Percentiles rank a stretch among this genome's conserved stretches.
These are phyloP conservation scores for Davidsoniella eucalypti DNA, from an alignment of 2,329 filamentous ascomycete genomes.

Conservation along the genomic window DNA sequence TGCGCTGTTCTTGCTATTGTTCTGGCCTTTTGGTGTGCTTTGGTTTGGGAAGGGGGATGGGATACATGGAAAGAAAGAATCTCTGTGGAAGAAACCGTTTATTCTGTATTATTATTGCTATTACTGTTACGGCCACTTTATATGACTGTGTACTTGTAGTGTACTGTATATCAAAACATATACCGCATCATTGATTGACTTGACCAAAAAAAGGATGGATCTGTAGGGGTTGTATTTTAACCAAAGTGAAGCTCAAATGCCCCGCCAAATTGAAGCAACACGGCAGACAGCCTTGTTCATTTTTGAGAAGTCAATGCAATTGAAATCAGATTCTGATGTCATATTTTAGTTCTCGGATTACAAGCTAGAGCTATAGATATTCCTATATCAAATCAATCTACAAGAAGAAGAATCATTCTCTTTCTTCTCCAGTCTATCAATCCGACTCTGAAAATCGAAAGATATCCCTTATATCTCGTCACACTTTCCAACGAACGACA, in stretches of 20 bases:
- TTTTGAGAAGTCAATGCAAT: too few species aligned
- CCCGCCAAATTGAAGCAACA: not conserved
- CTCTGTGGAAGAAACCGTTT: not conserved
- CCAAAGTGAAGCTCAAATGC: not conserved
- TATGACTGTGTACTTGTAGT: constrained; percentile 11
- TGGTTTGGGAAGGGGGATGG: not conserved
- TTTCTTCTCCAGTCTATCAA: not conserved
- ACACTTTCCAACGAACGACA: too few species aligned
- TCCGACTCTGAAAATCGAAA: too few species aligned
- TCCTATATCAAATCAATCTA: not conserved
- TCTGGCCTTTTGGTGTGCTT: not conserved
- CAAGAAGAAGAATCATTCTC: not conserved
- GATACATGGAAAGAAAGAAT: not conserved
- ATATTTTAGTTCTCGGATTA: too few species aligned
- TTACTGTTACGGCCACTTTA: constrained; percentile 19
- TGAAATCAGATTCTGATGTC: too few species aligned
- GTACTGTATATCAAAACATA: constrained; percentile 5
- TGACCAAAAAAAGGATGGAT: not conserved
- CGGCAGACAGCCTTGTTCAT: not conserved
- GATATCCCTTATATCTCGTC: too few species aligned
- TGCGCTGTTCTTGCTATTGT: not conserved
- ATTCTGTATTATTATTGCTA: constrained; percentile 20
- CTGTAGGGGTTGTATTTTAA: constrained; percentile 1
- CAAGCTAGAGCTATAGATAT: too few species aligned
- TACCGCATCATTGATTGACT: too few species aligned